phyloP scores from a whole-genome alignment of 805 yeast species.

The Hanseniaspora pseudoguilliermondii region DNA sequence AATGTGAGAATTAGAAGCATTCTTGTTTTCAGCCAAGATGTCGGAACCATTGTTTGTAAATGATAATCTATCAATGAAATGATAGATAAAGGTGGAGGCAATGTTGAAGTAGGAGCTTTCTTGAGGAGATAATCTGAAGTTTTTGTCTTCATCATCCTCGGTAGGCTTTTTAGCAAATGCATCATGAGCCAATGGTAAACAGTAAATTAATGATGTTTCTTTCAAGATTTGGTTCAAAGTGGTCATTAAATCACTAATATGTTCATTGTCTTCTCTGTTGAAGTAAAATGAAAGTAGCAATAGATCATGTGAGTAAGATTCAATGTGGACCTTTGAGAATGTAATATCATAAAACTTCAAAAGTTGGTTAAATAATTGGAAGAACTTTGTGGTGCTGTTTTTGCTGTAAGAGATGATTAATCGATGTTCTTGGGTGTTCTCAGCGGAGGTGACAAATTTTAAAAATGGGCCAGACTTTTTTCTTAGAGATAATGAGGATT shows the following conservation, averaged over 20 bases:
- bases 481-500: conserved; percentile 24
- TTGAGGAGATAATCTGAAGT: conserved; percentile 56
- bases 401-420: conserved; percentile 80
- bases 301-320: conserved; percentile 3
- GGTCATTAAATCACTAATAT: conserved; percentile 35
- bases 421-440: conserved; percentile 57
- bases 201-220: conserved; percentile 84
- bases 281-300: conserved; percentile 80
- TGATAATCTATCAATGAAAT: conserved; percentile 72
- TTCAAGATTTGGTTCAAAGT: conserved; percentile 80
- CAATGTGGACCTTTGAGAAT: conserved; percentile 82
- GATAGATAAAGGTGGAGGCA: conserved; percentile 83
- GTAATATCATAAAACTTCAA: conserved; percentile 79
- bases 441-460: conserved; percentile 61
- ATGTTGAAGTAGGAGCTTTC: conserved; percentile 91
- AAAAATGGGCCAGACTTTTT: conserved; percentile 84
- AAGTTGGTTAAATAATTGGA: conserved; percentile 72
- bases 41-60: conserved; percentile 12
- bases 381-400: conserved; percentile 72
- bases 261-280: conserved; percentile 41
- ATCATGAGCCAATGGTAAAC: conserved; percentile 62
- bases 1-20: background rate
- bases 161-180: conserved; percentile 61
- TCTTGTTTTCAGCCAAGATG: background rate
- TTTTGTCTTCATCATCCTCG: conserved; percentile 1